Conservation (phyloP, 2,329 filamentous ascomycete species). For the Xylogone sp. region DNA sequence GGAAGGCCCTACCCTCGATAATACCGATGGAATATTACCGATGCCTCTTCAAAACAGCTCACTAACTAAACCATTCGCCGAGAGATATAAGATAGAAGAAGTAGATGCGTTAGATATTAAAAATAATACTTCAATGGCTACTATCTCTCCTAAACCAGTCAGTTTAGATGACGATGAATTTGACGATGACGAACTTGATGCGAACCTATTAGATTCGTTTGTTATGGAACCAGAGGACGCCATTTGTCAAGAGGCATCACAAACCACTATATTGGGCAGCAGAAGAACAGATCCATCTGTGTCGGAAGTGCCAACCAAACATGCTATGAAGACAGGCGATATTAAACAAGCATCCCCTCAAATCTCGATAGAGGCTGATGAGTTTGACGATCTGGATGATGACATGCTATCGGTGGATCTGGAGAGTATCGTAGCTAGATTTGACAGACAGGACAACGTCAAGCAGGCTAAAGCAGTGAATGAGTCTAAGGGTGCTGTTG, state of each 20-base stretch:
- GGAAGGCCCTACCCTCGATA: background rate
- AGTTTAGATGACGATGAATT: conserved; percentile 34
- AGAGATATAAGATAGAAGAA: background rate
- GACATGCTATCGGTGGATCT: conserved; percentile 56
- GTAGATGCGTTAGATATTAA: background rate
- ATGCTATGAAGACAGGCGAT: background rate
- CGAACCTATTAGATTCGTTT: conserved; percentile 45
- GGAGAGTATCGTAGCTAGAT: conserved; percentile 52
- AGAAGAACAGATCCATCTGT: background rate
- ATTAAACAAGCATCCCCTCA: background rate
- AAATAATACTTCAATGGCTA: background rate
- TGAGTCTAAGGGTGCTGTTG: conserved; percentile 3
- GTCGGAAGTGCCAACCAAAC: background rate
- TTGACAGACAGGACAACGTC: conserved; percentile 37
- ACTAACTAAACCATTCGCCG: background rate
- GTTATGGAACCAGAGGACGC: conserved; percentile 29
- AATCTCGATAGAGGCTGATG: conserved; percentile 38
- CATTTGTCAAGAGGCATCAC: background rate
- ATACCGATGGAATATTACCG: conserved; percentile 1
- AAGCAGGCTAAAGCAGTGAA: background rate
- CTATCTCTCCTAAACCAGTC: background rate
- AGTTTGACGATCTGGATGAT: conserved; percentile 65
- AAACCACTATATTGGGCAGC: background rate
- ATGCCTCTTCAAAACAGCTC: background rate
- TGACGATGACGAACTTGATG: conserved; percentile 48